Base-by-base conservation (phyloP, 305 asterid species). In the Stenogyne calaminthoides region DNA sequence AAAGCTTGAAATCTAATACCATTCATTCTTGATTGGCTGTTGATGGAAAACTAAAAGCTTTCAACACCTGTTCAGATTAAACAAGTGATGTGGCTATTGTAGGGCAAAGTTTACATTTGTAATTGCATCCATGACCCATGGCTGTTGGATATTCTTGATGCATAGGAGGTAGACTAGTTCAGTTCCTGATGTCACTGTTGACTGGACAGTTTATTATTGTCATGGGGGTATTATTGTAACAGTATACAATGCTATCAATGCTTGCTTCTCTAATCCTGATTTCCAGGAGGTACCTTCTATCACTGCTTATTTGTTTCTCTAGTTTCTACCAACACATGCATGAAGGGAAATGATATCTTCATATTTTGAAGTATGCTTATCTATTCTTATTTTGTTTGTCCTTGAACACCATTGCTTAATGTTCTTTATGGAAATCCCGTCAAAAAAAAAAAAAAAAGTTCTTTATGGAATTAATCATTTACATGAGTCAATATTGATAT, bases 11-110 rank as follows among this genome's bases (percentile, higher is more conserved):
- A 47, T 69, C n/a, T 47, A 42, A 49, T 47, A 20, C 5, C 32
- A n/a, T 25, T 9, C 57, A 61, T n/a, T 58, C 58, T 36, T 29
- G 65, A 49, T 47, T 16, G 60, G 47, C 6, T 18, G 66, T 47
- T 69, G 40, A 42, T 67, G 52, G 69, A 16, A 49, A 25, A 27
- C 44, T 27, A 9, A 37, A 76, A 40, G 42, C 67, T 40, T 59
- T 42, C 16, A 44, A 19, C 2, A 7, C 46, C n/a, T 44, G 10
- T 20, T 37, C 67, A 54, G 68, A 29, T 64, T 14, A 58, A 32
- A 69, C 71, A 39, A 47, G 64, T 25, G 51, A 20, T 5, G 37
- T 52, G 12, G 16, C 67, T 20, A 27, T 60, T 44, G 36, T 59
- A 3, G n/a, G 20, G 36, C 16, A 46, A 9, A 15, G 37, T 15